These are phyloP conservation scores for Blastobotrys illinoisensis DNA, from an alignment of 1,139 yeast genomes.

Conservation along the genomic window DNA sequence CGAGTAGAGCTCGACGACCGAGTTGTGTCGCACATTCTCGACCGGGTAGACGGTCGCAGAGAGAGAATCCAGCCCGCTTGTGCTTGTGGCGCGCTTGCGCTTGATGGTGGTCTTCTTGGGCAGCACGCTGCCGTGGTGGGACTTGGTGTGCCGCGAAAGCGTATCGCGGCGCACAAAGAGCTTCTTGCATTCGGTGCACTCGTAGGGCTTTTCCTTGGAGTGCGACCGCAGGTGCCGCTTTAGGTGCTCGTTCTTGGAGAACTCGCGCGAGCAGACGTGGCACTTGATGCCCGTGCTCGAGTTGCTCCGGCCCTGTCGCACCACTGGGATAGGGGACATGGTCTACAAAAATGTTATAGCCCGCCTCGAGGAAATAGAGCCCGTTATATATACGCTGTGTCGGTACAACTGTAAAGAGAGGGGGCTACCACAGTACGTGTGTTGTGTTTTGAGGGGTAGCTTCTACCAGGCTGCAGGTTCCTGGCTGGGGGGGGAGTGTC, in stretches of 20 bases:
- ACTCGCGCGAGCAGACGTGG: slow-evolving; percentile 6
- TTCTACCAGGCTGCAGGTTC: background rate
- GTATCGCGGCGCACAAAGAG: slow-evolving; percentile 3
- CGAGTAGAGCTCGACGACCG: background rate
- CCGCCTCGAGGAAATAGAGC: background rate
- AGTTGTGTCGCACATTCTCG: background rate
- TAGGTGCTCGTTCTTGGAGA: slow-evolving; percentile 6
- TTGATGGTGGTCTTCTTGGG: background rate
- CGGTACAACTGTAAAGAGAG: too few relatives aligned
- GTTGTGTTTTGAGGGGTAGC: background rate
- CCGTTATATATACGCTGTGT: background rate
- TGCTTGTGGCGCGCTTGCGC: background rate
- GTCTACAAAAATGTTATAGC: background rate
- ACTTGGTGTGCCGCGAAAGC: slow-evolving; percentile 1
- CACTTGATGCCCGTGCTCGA: slow-evolving; percentile 2
- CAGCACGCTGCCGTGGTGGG: background rate
- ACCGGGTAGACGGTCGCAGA: background rate
- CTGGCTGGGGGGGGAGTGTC: background rate
- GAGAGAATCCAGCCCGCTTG: background rate
- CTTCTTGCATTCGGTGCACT: slow-evolving; percentile 5
- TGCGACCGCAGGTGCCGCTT: slow-evolving; percentile 7
- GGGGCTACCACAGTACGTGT: background rate
- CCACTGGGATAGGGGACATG: background rate
- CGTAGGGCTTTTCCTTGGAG: slow-evolving; percentile 8
- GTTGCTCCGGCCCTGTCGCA: background rate